These are phyloP conservation scores for Mycena filopes DNA, from an alignment of 768 basidiomycete genomes.

Conservation along the genomic window DNA sequence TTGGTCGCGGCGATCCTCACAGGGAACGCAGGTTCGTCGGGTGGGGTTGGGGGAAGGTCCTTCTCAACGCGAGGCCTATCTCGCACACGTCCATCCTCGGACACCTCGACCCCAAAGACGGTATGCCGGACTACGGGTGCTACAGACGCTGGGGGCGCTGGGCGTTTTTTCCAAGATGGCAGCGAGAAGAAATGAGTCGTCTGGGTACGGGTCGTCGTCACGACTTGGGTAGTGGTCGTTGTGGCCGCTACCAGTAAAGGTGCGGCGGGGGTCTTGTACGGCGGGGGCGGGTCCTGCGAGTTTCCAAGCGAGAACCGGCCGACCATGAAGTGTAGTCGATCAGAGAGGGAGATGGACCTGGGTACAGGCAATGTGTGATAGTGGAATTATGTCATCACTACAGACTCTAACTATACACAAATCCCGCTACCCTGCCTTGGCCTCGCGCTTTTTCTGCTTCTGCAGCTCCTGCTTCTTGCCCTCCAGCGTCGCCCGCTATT, in stretches of 20 bases:
- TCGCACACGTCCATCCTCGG: conserved; percentile 40
- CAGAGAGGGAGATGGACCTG: not conserved
- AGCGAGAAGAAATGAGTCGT: conserved; percentile 75
- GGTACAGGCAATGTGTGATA: conserved; percentile 3
- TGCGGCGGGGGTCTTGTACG: conserved; percentile 44
- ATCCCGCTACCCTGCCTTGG: conserved; percentile 36
- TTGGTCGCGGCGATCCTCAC: conserved; percentile 14
- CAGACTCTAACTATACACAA: not conserved
- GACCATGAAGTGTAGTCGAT: conserved; percentile 41
- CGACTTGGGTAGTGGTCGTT: conserved; percentile 58
- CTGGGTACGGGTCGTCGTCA: conserved; percentile 58
- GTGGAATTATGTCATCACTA: conserved; percentile 4
- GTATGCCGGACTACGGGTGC: conserved; percentile 42
- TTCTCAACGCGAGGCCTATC: conserved; percentile 51
- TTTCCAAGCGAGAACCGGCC: conserved; percentile 40
- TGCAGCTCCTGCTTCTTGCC: conserved; percentile 65
- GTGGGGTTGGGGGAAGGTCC: conserved; percentile 62
- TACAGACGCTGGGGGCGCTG: conserved; percentile 41
- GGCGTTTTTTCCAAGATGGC: conserved; percentile 71
- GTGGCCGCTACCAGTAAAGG: conserved; percentile 55
- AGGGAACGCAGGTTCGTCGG: conserved; percentile 36
- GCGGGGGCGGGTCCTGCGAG: conserved; percentile 42
- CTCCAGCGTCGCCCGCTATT: conserved; percentile 71
- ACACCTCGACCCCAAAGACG: conserved; percentile 35
- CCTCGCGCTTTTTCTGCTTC: conserved; percentile 60